Conservation (phyloP, 2,329 filamentous ascomycete genomes). For the Talaromyces sp. region DNA sequence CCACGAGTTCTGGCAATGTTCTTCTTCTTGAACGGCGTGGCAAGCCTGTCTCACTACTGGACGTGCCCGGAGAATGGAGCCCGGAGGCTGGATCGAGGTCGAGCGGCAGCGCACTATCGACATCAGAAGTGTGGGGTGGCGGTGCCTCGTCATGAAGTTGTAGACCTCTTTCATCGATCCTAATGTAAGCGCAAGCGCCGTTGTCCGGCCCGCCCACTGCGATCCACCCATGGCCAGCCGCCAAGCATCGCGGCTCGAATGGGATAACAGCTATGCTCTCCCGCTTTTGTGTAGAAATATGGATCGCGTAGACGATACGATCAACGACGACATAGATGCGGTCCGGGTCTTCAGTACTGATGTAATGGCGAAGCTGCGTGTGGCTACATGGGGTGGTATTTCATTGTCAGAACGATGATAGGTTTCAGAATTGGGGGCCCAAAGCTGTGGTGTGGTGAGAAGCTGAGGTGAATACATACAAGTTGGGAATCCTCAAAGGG, state of each 20-base stretch:
- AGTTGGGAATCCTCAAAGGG: slow-evolving; percentile 65
- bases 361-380: slow-evolving; percentile 74
- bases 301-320: slow-evolving; percentile 71
- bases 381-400: slow-evolving; percentile 34
- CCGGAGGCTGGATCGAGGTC: slow-evolving; percentile 42
- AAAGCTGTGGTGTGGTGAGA: neutral
- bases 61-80: slow-evolving; percentile 26
- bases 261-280: slow-evolving; percentile 72
- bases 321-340: slow-evolving; percentile 84
- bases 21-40: slow-evolving; percentile 21
- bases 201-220: slow-evolving; percentile 83
- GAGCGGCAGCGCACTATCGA: slow-evolving; percentile 61
- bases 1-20: slow-evolving; percentile 50
- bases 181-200: slow-evolving; percentile 83
- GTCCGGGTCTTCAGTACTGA: slow-evolving; percentile 76
- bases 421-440: slow-evolving; percentile 6
- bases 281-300: slow-evolving; percentile 69
- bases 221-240: slow-evolving; percentile 84
- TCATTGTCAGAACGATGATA: slow-evolving; percentile 10
- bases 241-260: slow-evolving; percentile 79
- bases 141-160: slow-evolving; percentile 43
- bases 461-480: slow-evolving; percentile 51
- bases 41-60: slow-evolving; percentile 23
- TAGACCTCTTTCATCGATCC: slow-evolving; percentile 51
- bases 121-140: slow-evolving; percentile 45